Conservation (phyloP, 176 grass and related monocot species). For the Pontederia crassipes region DNA sequence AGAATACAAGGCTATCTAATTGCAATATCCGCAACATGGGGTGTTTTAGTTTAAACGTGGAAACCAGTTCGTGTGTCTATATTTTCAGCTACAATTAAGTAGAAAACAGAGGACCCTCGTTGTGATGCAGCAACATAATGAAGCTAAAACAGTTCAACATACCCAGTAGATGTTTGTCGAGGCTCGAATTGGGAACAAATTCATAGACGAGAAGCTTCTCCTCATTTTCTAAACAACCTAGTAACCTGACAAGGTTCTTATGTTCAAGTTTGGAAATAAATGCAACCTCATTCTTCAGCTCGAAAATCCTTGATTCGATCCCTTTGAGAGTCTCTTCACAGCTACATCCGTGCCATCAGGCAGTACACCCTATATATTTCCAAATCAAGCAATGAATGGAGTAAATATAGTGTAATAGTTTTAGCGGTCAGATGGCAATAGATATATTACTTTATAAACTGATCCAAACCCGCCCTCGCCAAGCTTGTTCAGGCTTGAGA, state of each 20-base stretch:
- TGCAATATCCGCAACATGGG: too few relatives aligned
- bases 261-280: conserved; percentile 4
- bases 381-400: background rate
- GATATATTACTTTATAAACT: conserved; percentile 35
- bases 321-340: conserved; percentile 12
- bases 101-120: too few relatives aligned
- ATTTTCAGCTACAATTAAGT: too few relatives aligned
- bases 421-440: background rate
- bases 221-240: background rate
- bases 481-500: conserved; percentile 35
- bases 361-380: conserved; percentile 22
- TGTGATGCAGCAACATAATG: too few relatives aligned
- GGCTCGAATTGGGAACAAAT: conserved; percentile 6
- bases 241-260: conserved; percentile 7
- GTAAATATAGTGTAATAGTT: background rate
- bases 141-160: too few relatives aligned
- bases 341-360: conserved; percentile 8
- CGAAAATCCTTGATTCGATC: background rate
- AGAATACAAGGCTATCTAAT: too few relatives aligned
- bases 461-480: conserved; percentile 53
- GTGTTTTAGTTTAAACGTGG: too few relatives aligned
- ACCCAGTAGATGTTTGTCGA: conserved; percentile 13
- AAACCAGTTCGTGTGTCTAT: too few relatives aligned
- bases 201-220: conserved; percentile 15
- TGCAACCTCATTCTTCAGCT: background rate